phyloP scores from a whole-genome alignment of 176 grass and related monocot genomes.

The Leersia perrieri region DNA sequence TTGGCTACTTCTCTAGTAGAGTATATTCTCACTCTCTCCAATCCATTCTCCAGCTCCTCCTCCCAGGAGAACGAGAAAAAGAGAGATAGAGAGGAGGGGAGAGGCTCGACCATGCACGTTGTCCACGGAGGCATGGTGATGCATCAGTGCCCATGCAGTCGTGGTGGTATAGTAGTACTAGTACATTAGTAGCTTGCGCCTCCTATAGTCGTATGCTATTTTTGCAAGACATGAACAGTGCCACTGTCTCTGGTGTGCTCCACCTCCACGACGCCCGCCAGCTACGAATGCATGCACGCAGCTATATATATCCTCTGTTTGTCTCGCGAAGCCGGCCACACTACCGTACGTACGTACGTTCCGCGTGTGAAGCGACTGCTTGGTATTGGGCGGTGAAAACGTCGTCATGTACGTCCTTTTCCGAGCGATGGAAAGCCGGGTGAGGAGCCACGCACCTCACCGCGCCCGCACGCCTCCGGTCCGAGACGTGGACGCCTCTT shows the following conservation, averaged over 20 bases:
- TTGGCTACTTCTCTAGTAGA: not conserved
- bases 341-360: not conserved
- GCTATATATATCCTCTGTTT: not conserved
- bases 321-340: not conserved
- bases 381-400: not conserved
- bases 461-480: slow-evolving; percentile 24
- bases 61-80: not conserved
- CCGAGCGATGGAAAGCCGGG: not conserved
- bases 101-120: not conserved
- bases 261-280: not conserved
- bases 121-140: slow-evolving; percentile 13
- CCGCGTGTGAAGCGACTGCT: no score
- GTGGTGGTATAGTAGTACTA: not conserved
- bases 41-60: not conserved
- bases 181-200: no score
- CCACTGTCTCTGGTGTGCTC: not conserved
- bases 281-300: not conserved
- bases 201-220: not conserved
- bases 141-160: not conserved
- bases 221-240: slow-evolving; percentile 13
- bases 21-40: not conserved
- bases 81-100: not conserved
- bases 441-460: no score
- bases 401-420: no score
- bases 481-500: slow-evolving; percentile 44